A percentile compares a stretch with the other conserved stretches of the same genome.
phyloP scores from a whole-genome alignment of 768 basidiomycete species.

The Trametes meyenii region DNA sequence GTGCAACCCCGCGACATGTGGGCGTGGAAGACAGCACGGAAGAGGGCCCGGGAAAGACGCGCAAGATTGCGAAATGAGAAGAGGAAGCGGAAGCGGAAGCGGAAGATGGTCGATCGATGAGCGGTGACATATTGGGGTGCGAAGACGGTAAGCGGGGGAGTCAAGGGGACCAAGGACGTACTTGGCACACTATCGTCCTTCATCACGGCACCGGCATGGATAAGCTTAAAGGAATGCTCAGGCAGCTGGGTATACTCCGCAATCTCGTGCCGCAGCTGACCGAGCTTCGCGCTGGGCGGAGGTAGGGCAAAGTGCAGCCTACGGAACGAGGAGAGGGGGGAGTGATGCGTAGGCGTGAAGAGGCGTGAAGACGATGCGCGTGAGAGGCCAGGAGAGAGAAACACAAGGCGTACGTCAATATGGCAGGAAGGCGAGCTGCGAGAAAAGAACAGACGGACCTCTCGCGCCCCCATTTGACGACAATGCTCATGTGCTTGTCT shows the following conservation, averaged over 20 bases:
- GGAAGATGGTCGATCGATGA: conserved; percentile 13
- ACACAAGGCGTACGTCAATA: not conserved
- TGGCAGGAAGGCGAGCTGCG: not conserved
- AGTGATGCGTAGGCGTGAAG: not conserved
- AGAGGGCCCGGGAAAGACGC: conserved; percentile 2
- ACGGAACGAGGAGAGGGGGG: not conserved
- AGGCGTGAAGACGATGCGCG: not conserved
- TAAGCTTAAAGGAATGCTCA: conserved; percentile 74
- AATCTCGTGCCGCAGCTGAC: conserved; percentile 58
- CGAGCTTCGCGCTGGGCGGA: conserved; percentile 57
- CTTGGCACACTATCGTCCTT: conserved; percentile 74
- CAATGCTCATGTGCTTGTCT: conserved; percentile 38
- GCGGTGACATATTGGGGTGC: conserved; percentile 1
- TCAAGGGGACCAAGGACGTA: conserved; percentile 38
- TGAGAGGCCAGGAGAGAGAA: not conserved
- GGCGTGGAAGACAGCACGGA: conserved; percentile 1
- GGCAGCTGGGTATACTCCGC: conserved; percentile 79
- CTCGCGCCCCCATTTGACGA: conserved; percentile 55
- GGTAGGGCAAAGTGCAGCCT: conserved; percentile 60
- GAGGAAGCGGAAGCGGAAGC: not conserved
- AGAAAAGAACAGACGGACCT: conserved; percentile 31
- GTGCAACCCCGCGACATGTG: conserved; percentile 7
- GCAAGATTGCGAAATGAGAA: not conserved
- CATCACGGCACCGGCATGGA: conserved; percentile 90
- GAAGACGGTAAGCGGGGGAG: conserved; percentile 1